Conservation (phyloP, 164 flowering plant genomes). For the Houttuynia cordata region DNA sequence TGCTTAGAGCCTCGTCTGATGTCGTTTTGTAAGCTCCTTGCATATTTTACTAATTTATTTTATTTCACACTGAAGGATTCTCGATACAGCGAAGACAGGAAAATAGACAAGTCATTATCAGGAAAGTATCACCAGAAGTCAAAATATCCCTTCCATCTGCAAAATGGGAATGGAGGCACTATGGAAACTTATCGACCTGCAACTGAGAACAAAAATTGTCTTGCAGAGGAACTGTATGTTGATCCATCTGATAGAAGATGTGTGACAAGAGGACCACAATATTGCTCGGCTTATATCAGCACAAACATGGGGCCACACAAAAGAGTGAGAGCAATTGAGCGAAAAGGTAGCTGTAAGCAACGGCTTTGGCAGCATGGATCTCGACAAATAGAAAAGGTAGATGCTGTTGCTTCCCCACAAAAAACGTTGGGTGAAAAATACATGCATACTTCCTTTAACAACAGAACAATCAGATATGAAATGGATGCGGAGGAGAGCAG, state of each 20-base stretch:
- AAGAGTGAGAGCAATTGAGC: conserved; percentile 28
- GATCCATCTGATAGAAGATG: conserved; percentile 13
- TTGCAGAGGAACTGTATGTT: conserved; percentile 7
- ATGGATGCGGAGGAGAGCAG: conserved; percentile 28
- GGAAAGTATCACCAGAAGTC: background rate
- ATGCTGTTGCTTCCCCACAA: conserved; percentile 43
- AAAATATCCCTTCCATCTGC: background rate
- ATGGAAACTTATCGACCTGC: conserved; percentile 8
- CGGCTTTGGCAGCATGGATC: conserved; percentile 13
- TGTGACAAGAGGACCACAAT: conserved; percentile 27
- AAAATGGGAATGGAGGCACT: background rate
- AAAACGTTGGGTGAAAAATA: conserved; percentile 34
- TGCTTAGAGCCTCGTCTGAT: too few species aligned
- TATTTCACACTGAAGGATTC: background rate
- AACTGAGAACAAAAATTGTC: conserved; percentile 4
- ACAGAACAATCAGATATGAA: conserved; percentile 26
- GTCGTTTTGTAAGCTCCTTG: background rate
- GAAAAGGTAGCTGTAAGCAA: conserved; percentile 20
- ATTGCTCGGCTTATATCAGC: conserved; percentile 17
- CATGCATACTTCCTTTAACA: conserved; percentile 37
- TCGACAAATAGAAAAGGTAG: conserved; percentile 32
- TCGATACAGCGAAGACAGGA: background rate
- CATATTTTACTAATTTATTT: background rate
- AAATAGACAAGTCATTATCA: background rate
- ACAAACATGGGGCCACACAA: conserved; percentile 11